Base-by-base conservation (phyloP, 225 moss, liverwort and hornwort genomes). In the Physcomitrium patens region DNA sequence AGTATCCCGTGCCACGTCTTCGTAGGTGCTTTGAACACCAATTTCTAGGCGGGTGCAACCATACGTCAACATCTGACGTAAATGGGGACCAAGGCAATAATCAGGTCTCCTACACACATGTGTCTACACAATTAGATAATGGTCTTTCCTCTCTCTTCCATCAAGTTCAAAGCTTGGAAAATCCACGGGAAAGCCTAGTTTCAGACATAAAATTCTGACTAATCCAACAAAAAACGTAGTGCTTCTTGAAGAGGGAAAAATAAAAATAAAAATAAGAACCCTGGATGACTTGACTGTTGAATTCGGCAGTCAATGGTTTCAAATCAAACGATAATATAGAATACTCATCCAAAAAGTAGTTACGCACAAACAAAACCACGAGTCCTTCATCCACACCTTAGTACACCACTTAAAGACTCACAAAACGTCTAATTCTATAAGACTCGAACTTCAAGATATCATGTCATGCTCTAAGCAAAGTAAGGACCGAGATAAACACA, bases 31-130 rank as follows among this genome's bases (percentile, higher is more conserved):
- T 77, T 99, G 99, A 67, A 99, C 99, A 75, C 99, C 99, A 26
- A 99, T 95, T 85, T 99, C 99, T 71, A 99, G 80, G 67, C 99
- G 95, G 58, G 99, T 99, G 83, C 99, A 99, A 68, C 99, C 99
- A 69, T 99, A 99, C 3, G 90, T 76, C 75, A 99, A 77, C 99
- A 99, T 99, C 79, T 99, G 99, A 41, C 99, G 91, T 76, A 99
- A 81, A 83, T 99, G 99, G 7, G 99, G 95, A 60, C 87, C 92
- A 47, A 99, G 95, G 80, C 99, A 99, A 78, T 99, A 99, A 81
- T 99, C 99, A 57, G 99, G 99, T 63, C 99, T 90, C 90, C 97
- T 97, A 93, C 81, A 80, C 69, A 83, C 23, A 68, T 41, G 71
- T 13, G 41, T 53, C 63, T 63, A 71, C 26, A 10, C 63, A 44